These are phyloP conservation scores for Colletotrichum viniferum DNA, from an alignment of 2,329 filamentous ascomycete species.

Conservation along the genomic window DNA sequence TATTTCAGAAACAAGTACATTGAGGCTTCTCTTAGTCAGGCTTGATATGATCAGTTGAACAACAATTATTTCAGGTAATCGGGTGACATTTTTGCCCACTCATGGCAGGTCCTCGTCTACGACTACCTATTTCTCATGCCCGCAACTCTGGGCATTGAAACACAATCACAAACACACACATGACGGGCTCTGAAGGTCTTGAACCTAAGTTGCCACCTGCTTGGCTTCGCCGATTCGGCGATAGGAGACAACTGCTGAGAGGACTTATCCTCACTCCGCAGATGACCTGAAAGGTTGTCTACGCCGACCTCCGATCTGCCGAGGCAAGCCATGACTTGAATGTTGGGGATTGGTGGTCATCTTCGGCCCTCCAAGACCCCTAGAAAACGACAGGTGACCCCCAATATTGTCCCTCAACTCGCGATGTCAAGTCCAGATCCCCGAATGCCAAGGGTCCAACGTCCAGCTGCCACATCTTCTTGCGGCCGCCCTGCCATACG, in stretches of 20 bases:
- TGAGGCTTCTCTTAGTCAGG: neutral
- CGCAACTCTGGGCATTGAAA: neutral
- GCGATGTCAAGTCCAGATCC: neutral
- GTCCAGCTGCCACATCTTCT: neutral
- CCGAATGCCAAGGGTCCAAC: neutral
- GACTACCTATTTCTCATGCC: neutral
- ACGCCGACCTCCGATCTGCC: neutral
- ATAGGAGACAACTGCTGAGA: neutral
- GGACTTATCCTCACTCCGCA: neutral
- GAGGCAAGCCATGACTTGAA: neutral
- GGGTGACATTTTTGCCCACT: neutral
- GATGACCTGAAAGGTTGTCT: neutral
- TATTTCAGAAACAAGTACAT: neutral
- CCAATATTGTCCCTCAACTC: neutral
- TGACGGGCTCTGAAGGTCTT: neutral
- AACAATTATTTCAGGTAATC: neutral
- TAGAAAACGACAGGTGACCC: neutral
- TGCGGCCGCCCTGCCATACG: neutral
- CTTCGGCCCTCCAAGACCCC: neutral
- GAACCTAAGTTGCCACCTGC: neutral
- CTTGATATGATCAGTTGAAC: neutral
- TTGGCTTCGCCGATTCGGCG: neutral
- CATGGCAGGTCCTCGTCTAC: neutral
- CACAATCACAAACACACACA: neutral
- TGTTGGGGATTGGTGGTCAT: neutral